phyloP scores from a whole-genome alignment of 2,329 filamentous ascomycete species.

The Colletotrichum higginsianum region DNA sequence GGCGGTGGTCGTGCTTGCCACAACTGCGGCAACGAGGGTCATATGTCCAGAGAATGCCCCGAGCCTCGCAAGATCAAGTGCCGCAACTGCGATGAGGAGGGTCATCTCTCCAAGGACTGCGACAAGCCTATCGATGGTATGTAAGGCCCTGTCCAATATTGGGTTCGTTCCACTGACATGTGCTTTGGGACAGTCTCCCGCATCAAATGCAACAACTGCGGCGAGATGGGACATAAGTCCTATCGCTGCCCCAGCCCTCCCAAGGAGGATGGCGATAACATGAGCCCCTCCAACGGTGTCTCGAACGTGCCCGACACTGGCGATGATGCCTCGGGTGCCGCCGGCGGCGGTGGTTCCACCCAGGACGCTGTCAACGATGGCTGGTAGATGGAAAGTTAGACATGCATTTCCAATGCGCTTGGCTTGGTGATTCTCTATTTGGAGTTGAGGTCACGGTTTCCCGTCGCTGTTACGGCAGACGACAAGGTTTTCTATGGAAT shows the following conservation, averaged over 20 bases:
- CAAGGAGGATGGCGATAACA: conserved; percentile 47
- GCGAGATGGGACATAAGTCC: conserved; percentile 62
- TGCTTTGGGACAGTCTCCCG: conserved; percentile 57
- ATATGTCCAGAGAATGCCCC: conserved; percentile 67
- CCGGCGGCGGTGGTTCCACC: conserved; percentile 3
- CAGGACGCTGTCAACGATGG: conserved; percentile 21
- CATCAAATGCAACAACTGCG: conserved; percentile 72
- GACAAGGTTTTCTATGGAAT: conserved; percentile 36
- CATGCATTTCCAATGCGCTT: background rate
- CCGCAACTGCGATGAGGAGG: conserved; percentile 72
- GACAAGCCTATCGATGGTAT: conserved; percentile 70
- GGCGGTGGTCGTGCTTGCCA: conserved; percentile 68
- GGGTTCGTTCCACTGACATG: conserved; percentile 44
- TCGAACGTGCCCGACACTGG: conserved; percentile 21
- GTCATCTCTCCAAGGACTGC: conserved; percentile 76
- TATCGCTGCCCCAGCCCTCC: conserved; percentile 55
- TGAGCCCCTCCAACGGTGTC: conserved; percentile 30
- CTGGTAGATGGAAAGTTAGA: conserved; percentile 30
- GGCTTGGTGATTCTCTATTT: conserved; percentile 23
- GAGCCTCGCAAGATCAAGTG: conserved; percentile 68
- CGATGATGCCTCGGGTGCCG: conserved; percentile 24
- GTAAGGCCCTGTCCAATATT: conserved; percentile 36
- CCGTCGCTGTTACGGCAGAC: conserved; percentile 33
- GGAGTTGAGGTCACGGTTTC: conserved; percentile 34
- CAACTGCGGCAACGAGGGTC: conserved; percentile 77